phyloP scores from a whole-genome alignment of 441 rosid species.

The Dalechampia spathulata region DNA sequence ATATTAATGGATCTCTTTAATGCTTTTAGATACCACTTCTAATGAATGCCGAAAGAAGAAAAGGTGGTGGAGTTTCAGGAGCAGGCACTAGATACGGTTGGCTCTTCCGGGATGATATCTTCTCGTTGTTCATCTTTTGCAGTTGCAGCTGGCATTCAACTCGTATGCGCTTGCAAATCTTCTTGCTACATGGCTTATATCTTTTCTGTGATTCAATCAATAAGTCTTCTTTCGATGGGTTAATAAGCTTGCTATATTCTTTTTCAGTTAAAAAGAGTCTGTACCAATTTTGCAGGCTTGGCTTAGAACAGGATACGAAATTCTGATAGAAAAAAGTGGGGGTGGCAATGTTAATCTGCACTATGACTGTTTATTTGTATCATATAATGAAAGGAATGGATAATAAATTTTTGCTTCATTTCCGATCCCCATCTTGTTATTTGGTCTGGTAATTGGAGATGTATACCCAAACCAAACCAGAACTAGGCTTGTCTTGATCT shows the following conservation, averaged over 20 bases:
- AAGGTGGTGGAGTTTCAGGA: conserved; percentile 74
- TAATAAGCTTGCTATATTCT: conserved; percentile 2
- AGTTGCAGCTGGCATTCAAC: conserved; percentile 5
- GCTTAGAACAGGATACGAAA: neutral
- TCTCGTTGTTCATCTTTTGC: too few relatives aligned
- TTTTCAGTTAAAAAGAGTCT: too few relatives aligned
- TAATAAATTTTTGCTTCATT: too few relatives aligned
- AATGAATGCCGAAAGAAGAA: conserved; percentile 49
- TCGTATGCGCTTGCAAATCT: neutral
- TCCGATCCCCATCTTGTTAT: too few relatives aligned
- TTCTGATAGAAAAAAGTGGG: neutral
- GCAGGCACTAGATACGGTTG: conserved; percentile 23
- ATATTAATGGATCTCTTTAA: neutral
- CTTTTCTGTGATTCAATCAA: neutral
- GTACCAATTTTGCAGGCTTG: conserved; percentile 9
- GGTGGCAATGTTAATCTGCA: neutral
- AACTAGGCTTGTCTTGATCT: too few relatives aligned
- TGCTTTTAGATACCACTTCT: conserved; percentile 32
- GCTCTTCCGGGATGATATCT: neutral
- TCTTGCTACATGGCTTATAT: neutral
- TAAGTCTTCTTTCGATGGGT: neutral
- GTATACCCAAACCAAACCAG: too few relatives aligned
- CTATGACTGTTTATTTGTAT: neutral
- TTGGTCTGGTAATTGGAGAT: too few relatives aligned
- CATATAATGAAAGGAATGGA: neutral